Evolutionary conservation across 148 eudicot species (phyloP), one percentile per base, ranked within the genome.

Genomic region (Silene uniflora): DNA sequence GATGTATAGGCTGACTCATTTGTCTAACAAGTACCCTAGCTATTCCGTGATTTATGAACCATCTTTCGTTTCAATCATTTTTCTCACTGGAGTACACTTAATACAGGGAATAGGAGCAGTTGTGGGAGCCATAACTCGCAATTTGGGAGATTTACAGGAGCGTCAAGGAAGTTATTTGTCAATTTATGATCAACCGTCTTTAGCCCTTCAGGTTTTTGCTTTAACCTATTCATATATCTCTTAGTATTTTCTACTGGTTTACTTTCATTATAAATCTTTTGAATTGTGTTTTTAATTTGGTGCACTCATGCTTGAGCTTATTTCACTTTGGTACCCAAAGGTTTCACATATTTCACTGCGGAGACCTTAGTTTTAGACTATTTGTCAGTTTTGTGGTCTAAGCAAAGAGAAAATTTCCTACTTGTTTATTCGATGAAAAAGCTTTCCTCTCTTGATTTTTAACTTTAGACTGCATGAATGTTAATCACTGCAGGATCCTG

Each of bases 81-180:
- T 59, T 52, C 62, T 62, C 63, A 62, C 58, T 55, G 49, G n/a
- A 22, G n/a, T 73, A 32, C 42, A 21, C 39, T 58, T 24, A 35
- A 65, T 77, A 76, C 85, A 95, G 98, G 99, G 99, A 46, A 71
- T 95, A 78, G 96, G 97, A 74, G 99, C 97, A 69, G 99, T 92
- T 74, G 96, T 92, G 55, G 99, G 99, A 74, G 96, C 93, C 67
- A 83, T 91, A 76, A 86, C 97, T 81, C 97, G 95, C 70, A 92
- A 92, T 86, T 92, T 92, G 77, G 88, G 86, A 39, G 97, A 92
- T 32, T 90, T 92, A 74, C 89, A 92, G 83, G 90, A 82, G 80
- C 87, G 89, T 58, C 91, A 92, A 67, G 95, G 97, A 71, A 92
- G 97, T 81, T 90, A 92, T 81, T 81, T 87, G 71, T 92, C 97